Conservation (phyloP, 805 yeast genomes). For the Sugiyamaella mastotermitis region DNA sequence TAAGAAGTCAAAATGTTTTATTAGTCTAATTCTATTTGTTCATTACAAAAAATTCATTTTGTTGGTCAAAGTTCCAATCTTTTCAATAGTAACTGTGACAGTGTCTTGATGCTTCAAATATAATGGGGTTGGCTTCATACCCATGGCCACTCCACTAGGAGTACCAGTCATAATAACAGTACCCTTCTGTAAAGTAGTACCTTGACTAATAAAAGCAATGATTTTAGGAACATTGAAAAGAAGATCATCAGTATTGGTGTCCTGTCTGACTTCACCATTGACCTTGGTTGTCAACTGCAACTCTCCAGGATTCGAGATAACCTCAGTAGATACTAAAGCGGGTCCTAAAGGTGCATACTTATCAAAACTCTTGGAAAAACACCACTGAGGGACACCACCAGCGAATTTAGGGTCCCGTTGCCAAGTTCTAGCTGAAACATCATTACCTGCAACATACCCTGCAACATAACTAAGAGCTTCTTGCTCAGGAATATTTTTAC, state of each 20-base stretch:
- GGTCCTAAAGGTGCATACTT: slow-evolving; percentile 52
- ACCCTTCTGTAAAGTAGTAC: slow-evolving; percentile 38
- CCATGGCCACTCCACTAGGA: slow-evolving; percentile 38
- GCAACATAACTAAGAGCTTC: slow-evolving; percentile 40
- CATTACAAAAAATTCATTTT: slow-evolving; percentile 23
- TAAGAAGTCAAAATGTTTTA: too few relatives aligned
- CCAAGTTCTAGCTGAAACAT: slow-evolving; percentile 49
- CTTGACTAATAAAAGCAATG: slow-evolving; percentile 35
- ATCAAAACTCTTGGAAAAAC: slow-evolving; percentile 44
- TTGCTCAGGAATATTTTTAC: slow-evolving; percentile 35
- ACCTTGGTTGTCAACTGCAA: slow-evolving; percentile 30
- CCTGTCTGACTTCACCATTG: slow-evolving; percentile 37
- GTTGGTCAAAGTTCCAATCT: slow-evolving; percentile 39
- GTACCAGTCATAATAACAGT: slow-evolving; percentile 41
- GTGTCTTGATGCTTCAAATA: slow-evolving; percentile 39
- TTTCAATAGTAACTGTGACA: slow-evolving; percentile 36
- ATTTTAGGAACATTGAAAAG: slow-evolving; percentile 31
- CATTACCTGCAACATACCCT: slow-evolving; percentile 49
- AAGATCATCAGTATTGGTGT: slow-evolving; percentile 34
- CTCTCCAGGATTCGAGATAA: slow-evolving; percentile 29
- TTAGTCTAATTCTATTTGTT: too few relatives aligned
- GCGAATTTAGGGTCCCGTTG: slow-evolving; percentile 39
- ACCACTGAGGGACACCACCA: slow-evolving; percentile 46
- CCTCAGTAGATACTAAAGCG: slow-evolving; percentile 34
- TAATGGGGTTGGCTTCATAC: slow-evolving; percentile 29